Conservation (phyloP, 164 flowering plant genomes). For the Annona cherimola region DNA sequence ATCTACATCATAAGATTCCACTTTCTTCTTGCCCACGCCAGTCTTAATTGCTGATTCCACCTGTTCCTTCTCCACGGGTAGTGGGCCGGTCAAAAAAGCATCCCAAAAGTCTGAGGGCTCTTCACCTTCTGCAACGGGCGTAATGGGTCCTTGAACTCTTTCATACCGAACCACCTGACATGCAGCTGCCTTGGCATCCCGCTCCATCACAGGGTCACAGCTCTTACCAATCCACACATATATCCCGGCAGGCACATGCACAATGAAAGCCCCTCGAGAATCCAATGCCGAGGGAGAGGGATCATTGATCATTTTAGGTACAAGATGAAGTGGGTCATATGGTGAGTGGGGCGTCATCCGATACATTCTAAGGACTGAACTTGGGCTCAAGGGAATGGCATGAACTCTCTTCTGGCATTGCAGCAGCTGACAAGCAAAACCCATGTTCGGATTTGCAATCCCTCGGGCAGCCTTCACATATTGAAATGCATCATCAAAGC, state of each 20-base stretch:
- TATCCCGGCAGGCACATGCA: slow-evolving; percentile 62
- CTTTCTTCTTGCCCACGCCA: slow-evolving; percentile 37
- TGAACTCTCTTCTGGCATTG: slow-evolving; percentile 81
- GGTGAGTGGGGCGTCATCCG: slow-evolving; percentile 86
- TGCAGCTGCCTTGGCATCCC: slow-evolving; percentile 56
- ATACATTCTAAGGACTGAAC: slow-evolving; percentile 59
- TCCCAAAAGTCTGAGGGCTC: slow-evolving; percentile 73
- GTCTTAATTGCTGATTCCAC: slow-evolving; percentile 8
- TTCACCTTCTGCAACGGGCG: slow-evolving; percentile 52
- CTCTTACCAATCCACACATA: slow-evolving; percentile 71
- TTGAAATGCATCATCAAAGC: slow-evolving; percentile 80
- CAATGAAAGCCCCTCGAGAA: slow-evolving; percentile 79
- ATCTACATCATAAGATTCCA: slow-evolving; percentile 55
- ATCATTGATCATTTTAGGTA: slow-evolving; percentile 55
- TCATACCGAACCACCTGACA: slow-evolving; percentile 71
- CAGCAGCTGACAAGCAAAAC: slow-evolving; percentile 78
- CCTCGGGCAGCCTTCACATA: slow-evolving; percentile 76
- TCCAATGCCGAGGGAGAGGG: slow-evolving; percentile 50
- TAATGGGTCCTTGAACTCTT: slow-evolving; percentile 52
- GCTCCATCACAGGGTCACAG: slow-evolving; percentile 48
- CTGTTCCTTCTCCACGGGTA: slow-evolving; percentile 20
- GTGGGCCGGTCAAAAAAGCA: slow-evolving; percentile 34
- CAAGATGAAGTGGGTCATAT: slow-evolving; percentile 80
- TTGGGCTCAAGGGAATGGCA: slow-evolving; percentile 68
- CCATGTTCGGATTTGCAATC: slow-evolving; percentile 79